Conservation (phyloP, 768 basidiomycete species). For the Tubosaeta sp. region DNA sequence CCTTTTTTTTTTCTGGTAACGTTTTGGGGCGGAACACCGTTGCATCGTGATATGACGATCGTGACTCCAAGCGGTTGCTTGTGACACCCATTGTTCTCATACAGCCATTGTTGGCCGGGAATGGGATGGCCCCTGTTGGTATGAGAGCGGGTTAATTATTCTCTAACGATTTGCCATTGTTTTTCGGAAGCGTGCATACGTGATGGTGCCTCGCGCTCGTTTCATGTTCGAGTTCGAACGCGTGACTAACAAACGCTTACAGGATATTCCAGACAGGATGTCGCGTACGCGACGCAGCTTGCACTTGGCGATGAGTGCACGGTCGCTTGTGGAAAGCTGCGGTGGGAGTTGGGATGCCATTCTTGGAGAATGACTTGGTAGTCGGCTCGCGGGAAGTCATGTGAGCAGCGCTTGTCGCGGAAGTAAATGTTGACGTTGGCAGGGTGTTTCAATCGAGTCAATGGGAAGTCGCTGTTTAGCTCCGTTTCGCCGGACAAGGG, state of each 20-base stretch:
- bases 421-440: too few relatives aligned
- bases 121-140: constrained; percentile 9
- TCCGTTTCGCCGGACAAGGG: constrained; percentile 18
- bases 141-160: neutral
- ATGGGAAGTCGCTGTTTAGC: constrained; percentile 7
- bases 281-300: constrained; percentile 43
- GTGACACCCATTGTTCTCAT: neutral
- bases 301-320: constrained; percentile 44
- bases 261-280: constrained; percentile 38
- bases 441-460: neutral
- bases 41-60: neutral
- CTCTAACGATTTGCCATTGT: constrained; percentile 2
- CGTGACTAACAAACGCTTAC: constrained; percentile 10
- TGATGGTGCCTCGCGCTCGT: neutral
- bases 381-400: neutral
- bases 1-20: neutral
- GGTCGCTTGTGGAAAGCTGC: constrained; percentile 52
- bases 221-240: neutral
- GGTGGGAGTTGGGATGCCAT: constrained; percentile 39
- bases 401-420: neutral
- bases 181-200: constrained; percentile 1
- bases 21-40: neutral
- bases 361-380: neutral
- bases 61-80: neutral
- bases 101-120: constrained; percentile 21